A percentile compares a stretch with the other conserved stretches of the same genome.
Conservation (phyloP, 208 protist species). For the Trichomonas gallinae region DNA sequence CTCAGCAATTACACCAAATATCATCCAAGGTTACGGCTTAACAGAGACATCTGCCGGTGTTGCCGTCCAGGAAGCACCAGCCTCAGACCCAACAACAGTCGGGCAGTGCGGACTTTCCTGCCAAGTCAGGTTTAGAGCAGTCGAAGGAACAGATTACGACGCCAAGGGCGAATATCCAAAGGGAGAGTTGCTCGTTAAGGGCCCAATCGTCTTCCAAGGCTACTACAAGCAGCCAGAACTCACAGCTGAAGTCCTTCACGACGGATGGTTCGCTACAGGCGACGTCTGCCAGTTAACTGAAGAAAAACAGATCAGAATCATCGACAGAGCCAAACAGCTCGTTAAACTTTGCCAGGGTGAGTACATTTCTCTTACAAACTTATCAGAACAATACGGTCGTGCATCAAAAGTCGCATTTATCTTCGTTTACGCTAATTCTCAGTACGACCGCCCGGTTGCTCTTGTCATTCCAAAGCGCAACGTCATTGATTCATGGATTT, state of each 20-base stretch:
- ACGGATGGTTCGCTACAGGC: slow-evolving; percentile 19
- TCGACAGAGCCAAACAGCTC: not conserved
- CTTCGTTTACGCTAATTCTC: not conserved
- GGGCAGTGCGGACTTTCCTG: not conserved
- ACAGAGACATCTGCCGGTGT: not conserved
- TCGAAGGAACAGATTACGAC: not conserved
- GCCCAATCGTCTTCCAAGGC: not conserved
- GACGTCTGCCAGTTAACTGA: not conserved
- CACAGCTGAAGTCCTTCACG: not conserved
- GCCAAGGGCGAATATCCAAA: not conserved
- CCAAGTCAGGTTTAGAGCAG: not conserved
- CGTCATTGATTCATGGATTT: not conserved
- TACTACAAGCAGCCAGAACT: slow-evolving; percentile 19
- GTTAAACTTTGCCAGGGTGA: not conserved
- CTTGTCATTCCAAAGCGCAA: not conserved
- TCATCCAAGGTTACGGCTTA: not conserved
- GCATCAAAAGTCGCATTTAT: not conserved
- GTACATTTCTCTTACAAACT: not conserved
- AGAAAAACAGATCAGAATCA: not conserved
- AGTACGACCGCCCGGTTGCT: not conserved
- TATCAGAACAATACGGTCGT: not conserved
- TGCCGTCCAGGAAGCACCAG: slow-evolving; percentile 8
- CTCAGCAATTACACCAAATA: not conserved
- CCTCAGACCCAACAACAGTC: slow-evolving; percentile 22
- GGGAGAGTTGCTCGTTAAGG: not conserved